Percentiles rank a stretch among this genome's conserved stretches.
Conservation (phyloP, 1,284 basidiomycete species). For the Melampsora abietis-canadensis region DNA sequence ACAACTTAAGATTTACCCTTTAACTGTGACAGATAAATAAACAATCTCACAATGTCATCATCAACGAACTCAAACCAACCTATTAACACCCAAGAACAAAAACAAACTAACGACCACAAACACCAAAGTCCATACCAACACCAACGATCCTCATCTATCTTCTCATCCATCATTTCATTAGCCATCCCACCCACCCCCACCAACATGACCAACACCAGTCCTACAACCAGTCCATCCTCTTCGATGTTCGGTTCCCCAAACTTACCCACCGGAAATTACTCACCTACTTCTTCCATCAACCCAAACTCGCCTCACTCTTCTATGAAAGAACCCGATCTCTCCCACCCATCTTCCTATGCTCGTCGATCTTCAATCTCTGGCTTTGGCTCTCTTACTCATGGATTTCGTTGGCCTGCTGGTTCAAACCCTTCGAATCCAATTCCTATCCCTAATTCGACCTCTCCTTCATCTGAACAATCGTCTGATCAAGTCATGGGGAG, state of each 20-base stretch:
- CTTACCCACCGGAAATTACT: background rate
- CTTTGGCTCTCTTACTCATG: conserved; percentile 4
- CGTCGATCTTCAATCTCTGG: too few relatives aligned
- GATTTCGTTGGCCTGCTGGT: conserved; percentile 13
- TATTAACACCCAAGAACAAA: too few relatives aligned
- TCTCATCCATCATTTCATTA: background rate
- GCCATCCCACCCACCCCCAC: background rate
- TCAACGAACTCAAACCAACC: too few relatives aligned
- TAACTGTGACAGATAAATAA: too few relatives aligned
- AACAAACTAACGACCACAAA: too few relatives aligned
- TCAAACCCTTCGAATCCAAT: background rate
- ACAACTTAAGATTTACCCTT: too few relatives aligned
- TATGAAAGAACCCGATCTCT: too few relatives aligned
- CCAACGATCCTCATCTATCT: background rate
- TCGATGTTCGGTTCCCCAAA: background rate
- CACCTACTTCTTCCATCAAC: background rate
- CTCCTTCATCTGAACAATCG: background rate
- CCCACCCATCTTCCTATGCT: too few relatives aligned
- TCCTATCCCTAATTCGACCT: conserved; percentile 8
- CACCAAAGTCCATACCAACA: too few relatives aligned
- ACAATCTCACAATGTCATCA: too few relatives aligned
- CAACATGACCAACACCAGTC: background rate
- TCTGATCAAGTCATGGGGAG: background rate
- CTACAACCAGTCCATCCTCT: background rate
- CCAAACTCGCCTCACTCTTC: conserved; percentile 3